Conservation (phyloP, 2,329 filamentous ascomycete genomes). For the Clarireedia homoeocarpa region DNA sequence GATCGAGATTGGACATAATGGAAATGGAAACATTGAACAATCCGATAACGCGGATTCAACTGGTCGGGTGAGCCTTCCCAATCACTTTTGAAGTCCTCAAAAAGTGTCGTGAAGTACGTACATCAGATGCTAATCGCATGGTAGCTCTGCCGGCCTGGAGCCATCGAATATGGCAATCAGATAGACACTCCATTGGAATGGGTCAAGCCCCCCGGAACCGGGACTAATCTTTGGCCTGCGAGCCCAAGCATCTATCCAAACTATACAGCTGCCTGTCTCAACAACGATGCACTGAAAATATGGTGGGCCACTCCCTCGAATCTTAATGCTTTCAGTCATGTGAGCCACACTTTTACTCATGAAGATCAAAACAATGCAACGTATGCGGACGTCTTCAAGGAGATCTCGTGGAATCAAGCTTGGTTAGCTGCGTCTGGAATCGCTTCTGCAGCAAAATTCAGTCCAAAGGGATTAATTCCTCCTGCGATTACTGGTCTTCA, state of each 20-base stretch:
- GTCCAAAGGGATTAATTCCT: constrained; percentile 48
- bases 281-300: constrained; percentile 41
- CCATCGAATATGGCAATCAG: constrained; percentile 39
- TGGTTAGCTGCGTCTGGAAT: constrained; percentile 49
- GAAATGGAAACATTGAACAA: constrained; percentile 42
- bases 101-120: no score
- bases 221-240: constrained; percentile 40
- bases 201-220: constrained; percentile 41
- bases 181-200: constrained; percentile 39
- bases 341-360: constrained; percentile 58
- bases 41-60: constrained; percentile 32
- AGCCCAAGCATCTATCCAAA: constrained; percentile 20
- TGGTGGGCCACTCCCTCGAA: constrained; percentile 47
- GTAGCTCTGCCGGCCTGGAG: constrained; percentile 15
- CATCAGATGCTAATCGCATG: no score
- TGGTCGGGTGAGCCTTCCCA: neutral
- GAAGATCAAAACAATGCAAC: constrained; percentile 52
- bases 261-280: constrained; percentile 33
- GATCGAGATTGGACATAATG: constrained; percentile 48
- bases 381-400: constrained; percentile 46
- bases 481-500: constrained; percentile 56
- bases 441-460: constrained; percentile 39
- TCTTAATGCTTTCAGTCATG: constrained; percentile 45
- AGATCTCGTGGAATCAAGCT: constrained; percentile 52
- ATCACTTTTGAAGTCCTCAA: no score